These are phyloP conservation scores for Acanthamoeba royreba DNA, from an alignment of 208 protist species.

Conservation along the genomic window DNA sequence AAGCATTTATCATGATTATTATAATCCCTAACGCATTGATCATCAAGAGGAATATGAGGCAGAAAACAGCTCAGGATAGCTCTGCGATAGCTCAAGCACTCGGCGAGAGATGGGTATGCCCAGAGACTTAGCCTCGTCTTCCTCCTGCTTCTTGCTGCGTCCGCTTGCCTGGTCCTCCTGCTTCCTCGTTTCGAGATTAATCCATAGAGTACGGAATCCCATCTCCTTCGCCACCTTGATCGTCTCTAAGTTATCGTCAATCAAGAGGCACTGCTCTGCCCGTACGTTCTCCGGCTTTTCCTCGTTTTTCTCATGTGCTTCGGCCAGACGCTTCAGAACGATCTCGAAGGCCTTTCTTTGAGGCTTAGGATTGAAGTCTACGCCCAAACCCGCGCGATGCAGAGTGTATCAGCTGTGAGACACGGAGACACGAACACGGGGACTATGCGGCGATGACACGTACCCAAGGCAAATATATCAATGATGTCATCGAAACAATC, in stretches of 20 bases:
- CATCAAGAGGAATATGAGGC: background rate
- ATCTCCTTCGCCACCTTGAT: background rate
- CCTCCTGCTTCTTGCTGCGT: background rate
- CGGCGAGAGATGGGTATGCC: background rate
- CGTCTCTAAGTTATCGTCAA: background rate
- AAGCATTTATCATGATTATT: too few species aligned
- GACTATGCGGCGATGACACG: too few species aligned
- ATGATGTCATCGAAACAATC: background rate
- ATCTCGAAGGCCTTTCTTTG: background rate
- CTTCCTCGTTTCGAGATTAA: too few species aligned
- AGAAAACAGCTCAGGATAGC: background rate
- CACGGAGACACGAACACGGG: background rate
- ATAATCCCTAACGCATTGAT: background rate
- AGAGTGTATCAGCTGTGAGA: background rate
- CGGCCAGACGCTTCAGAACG: background rate
- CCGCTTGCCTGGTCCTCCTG: background rate
- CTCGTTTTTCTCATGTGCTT: background rate
- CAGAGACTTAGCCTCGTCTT: background rate
- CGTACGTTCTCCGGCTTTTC: background rate
- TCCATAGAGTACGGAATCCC: background rate
- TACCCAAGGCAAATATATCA: background rate
- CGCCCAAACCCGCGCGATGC: too few species aligned
- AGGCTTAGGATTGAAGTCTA: background rate
- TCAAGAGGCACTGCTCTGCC: background rate
- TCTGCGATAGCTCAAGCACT: background rate